phyloP scores from a whole-genome alignment of 2,329 filamentous ascomycete genomes.

The Lasiodiplodia sp. region DNA sequence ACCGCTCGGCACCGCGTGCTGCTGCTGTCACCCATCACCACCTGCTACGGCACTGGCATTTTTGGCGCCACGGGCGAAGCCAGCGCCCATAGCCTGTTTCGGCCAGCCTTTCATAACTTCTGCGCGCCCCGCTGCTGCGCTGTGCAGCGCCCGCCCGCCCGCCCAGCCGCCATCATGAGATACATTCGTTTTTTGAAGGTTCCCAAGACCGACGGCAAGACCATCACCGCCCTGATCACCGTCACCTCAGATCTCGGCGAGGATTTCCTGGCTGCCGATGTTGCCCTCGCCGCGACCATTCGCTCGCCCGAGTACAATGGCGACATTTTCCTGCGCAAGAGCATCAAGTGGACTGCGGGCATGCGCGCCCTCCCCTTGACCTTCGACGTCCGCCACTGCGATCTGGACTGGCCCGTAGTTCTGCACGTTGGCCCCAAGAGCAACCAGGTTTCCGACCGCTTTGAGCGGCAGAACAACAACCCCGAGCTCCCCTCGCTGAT shows the following conservation, averaged over 20 bases:
- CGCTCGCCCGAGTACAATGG: constrained; percentile 41
- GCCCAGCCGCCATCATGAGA: constrained; percentile 44
- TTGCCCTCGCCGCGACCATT: constrained; percentile 53
- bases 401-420: constrained; percentile 48
- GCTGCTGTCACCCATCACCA: background rate
- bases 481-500: constrained; percentile 56
- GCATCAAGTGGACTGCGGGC: constrained; percentile 53
- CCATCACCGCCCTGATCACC: constrained; percentile 63
- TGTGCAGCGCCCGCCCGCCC: background rate
- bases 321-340: constrained; percentile 52
- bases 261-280: constrained; percentile 62
- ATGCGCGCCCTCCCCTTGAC: constrained; percentile 54
- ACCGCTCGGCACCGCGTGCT: constrained; percentile 10
- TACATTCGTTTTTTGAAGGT: constrained; percentile 74
- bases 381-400: constrained; percentile 50
- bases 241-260: constrained; percentile 75
- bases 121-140: constrained; percentile 15
- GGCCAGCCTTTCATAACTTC: constrained; percentile 8
- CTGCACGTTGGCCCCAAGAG: constrained; percentile 50
- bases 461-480: constrained; percentile 37
- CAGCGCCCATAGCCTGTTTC: background rate
- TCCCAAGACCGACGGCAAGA: constrained; percentile 57
- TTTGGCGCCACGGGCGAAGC: background rate
- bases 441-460: constrained; percentile 39
- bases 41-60: background rate